Evolutionary conservation across 371 early-diverging fungal species (phyloP), one percentile per base, ranked within the genome.

Genomic region (Thermomucor indicae-seudaticae): DNA sequence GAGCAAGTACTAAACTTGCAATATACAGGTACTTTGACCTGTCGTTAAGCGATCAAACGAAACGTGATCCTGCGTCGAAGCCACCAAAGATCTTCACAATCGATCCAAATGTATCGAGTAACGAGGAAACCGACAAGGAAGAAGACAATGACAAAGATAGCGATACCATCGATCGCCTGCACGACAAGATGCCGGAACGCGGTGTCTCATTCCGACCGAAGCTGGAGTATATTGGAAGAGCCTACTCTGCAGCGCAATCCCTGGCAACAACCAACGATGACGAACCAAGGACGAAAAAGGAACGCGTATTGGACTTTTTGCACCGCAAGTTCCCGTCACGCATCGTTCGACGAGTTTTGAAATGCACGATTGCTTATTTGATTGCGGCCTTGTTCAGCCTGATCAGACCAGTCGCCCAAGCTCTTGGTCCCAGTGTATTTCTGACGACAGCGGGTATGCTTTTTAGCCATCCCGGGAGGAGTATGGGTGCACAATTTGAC

Each of bases 321-420:
- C 64, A 66, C 48, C 49, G 41, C 37, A 60, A 59, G 40, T 75
- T 83, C 42, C 72, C 79, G 3, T 64, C 67, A 6, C 62, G 80
- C 55, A 71, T 79, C 19, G 62, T 80, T 22, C 70, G 75, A 43
- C 72, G 83, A 11, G 74, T 79, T 1, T 54, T 80, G 38, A 80
- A 80, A 58, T 75, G 75, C 37, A 64, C 74, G 1, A 45, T 75
- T 4, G 80, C 83, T 12, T 67, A 75, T 22, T 79, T 70, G 29
- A 34, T 78, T 2, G 57, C 77, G 0, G 62, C 71, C 0, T 39
- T 71, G 2, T 55, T 83, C 48, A 63, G 73, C 41, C 45, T 79
- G 19, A 72, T 80, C 31, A 51, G 29, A 3, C 71, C 66, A 0
- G 28, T 78, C 7, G 53, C 58, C 3, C 10, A 46, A 1, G 58